These are phyloP conservation scores for Tricladium varicosporioides DNA, from an alignment of 2,329 filamentous ascomycete genomes.

Conservation along the genomic window DNA sequence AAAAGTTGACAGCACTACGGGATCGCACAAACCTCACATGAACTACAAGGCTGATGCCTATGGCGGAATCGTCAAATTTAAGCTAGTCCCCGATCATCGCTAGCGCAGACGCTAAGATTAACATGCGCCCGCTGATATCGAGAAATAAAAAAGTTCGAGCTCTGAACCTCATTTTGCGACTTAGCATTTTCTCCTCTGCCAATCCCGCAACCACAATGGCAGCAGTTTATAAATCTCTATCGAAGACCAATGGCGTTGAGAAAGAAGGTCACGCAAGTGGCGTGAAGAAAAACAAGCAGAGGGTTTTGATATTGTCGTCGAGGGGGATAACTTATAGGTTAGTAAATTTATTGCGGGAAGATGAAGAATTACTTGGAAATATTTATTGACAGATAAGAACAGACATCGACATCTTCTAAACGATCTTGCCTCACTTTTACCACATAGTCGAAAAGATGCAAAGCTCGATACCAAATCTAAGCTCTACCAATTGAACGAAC, in stretches of 20 bases:
- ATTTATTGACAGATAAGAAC: conserved; percentile 13
- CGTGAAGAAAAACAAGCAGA: conserved; percentile 63
- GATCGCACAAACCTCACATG: background rate
- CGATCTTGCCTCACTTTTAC: conserved; percentile 83
- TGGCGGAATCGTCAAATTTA: too few species aligned
- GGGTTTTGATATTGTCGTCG: conserved; percentile 87
- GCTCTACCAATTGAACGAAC: conserved; percentile 75
- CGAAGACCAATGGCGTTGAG: conserved; percentile 54
- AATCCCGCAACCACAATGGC: conserved; percentile 65
- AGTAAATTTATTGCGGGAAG: conserved; percentile 12
- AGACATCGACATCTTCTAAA: conserved; percentile 93
- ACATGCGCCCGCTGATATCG: conserved; percentile 16
- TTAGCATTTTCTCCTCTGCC: conserved; percentile 12
- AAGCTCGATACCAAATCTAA: conserved; percentile 97
- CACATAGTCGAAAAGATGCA: conserved; percentile 89
- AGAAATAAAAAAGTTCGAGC: conserved; percentile 20
- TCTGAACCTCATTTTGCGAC: conserved; percentile 23
- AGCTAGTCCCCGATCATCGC: background rate
- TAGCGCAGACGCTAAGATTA: conserved; percentile 25
- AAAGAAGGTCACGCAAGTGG: conserved; percentile 48
- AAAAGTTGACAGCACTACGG: background rate
- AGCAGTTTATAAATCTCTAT: conserved; percentile 72
- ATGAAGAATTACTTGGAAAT: conserved; percentile 3
- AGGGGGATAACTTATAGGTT: conserved; percentile 87
- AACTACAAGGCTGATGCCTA: background rate